Conservation (phyloP, 176 grass and related monocot species). For the Oryza meridionalis region DNA sequence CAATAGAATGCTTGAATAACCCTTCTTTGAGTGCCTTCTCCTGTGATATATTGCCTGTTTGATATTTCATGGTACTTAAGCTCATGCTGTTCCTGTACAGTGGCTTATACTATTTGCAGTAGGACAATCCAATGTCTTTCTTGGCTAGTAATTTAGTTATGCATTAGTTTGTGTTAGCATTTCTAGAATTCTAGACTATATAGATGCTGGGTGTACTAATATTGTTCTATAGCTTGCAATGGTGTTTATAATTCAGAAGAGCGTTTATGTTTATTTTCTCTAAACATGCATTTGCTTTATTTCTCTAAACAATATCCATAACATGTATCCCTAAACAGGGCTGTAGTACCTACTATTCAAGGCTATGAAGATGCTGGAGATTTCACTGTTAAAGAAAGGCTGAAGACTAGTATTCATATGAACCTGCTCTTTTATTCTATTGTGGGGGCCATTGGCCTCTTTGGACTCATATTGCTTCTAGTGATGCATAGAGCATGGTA, state of each 20-base stretch:
- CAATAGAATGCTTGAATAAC: constrained; percentile 17
- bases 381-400: constrained; percentile 97
- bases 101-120: constrained; percentile 32
- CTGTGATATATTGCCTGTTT: constrained; percentile 25
- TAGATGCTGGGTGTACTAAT: constrained; percentile 1
- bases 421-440: constrained; percentile 97
- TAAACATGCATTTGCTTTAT: background rate
- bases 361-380: constrained; percentile 99
- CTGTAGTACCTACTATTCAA: constrained; percentile 96
- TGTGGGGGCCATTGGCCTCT: constrained; percentile 91
- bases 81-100: constrained; percentile 3
- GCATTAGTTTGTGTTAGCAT: constrained; percentile 22
- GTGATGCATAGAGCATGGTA: constrained; percentile 87
- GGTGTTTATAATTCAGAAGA: constrained; percentile 55
- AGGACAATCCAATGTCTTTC: constrained; percentile 15
- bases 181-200: background rate
- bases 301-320: constrained; percentile 57
- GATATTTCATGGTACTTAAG: constrained; percentile 26
- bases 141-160: constrained; percentile 28
- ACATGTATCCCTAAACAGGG: constrained; percentile 73
- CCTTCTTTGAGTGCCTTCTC: background rate
- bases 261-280: constrained; percentile 18
- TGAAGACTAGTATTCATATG: constrained; percentile 90
- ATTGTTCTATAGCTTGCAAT: constrained; percentile 29
- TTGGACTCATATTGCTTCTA: constrained; percentile 92